Evolutionary conservation across 2,329 filamentous ascomycete genomes (phyloP).

Genomic region (Phaeomoniella chlamydospora): DNA sequence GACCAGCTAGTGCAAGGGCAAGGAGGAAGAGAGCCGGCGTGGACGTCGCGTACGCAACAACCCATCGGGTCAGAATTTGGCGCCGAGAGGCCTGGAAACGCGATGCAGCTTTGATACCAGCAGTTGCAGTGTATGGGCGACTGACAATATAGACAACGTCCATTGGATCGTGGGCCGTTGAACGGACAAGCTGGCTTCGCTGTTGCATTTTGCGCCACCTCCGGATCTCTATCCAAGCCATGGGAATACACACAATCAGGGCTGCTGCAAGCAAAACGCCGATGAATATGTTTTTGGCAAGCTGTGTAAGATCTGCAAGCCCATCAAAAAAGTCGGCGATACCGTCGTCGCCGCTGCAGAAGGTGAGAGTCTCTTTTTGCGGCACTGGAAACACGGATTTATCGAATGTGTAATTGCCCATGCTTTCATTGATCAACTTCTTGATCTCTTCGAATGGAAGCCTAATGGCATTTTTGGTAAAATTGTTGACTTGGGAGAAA

Average conservation of each 20-base stretch:
- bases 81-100: conserved; percentile 48
- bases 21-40: conserved; percentile 74
- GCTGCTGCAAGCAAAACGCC: conserved; percentile 60
- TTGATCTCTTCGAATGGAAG: conserved; percentile 73
- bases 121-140: conserved; percentile 58
- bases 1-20: conserved; percentile 64
- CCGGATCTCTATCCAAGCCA: conserved; percentile 68
- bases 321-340: conserved; percentile 73
- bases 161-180: conserved; percentile 60
- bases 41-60: conserved; percentile 75
- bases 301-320: conserved; percentile 50
- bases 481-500: conserved; percentile 71
- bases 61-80: conserved; percentile 67
- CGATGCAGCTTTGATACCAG: conserved; percentile 56
- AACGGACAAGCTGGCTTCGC: conserved; percentile 50
- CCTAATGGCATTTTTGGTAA: conserved; percentile 60
- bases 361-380: conserved; percentile 64
- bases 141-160: conserved; percentile 82
- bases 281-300: conserved; percentile 61
- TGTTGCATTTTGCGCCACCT: conserved; percentile 61
- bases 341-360: conserved; percentile 74
- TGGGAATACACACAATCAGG: conserved; percentile 57
- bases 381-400: conserved; percentile 67
- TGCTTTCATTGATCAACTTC: conserved; percentile 52
- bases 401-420: conserved; percentile 66